A percentile compares a stretch with the other conserved stretches of the same genome.
phyloP scores from a whole-genome alignment of 768 basidiomycete genomes.

The Pilatotrama ljubarskyi region DNA sequence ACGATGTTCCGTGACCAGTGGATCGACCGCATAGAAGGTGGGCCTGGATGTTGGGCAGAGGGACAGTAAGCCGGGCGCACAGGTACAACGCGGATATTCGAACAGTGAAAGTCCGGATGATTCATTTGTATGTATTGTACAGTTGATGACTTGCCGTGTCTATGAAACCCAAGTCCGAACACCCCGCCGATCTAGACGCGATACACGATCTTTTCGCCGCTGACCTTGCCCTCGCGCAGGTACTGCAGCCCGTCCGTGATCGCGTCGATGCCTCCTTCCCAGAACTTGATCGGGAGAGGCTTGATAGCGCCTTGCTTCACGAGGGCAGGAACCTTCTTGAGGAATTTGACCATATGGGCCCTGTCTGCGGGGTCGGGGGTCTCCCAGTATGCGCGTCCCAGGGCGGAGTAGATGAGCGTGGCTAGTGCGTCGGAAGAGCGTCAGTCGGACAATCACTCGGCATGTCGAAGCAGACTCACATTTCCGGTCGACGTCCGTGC shows the following conservation, averaged over 20 bases:
- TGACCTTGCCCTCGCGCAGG: conserved; percentile 33
- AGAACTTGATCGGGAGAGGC: conserved; percentile 29
- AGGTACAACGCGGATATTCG: too few relatives aligned
- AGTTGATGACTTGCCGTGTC: too few relatives aligned
- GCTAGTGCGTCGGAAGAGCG: conserved; percentile 23
- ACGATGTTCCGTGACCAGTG: background rate
- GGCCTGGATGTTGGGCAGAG: conserved; percentile 11
- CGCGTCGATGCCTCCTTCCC: conserved; percentile 27
- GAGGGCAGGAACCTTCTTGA: conserved; percentile 23
- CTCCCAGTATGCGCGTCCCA: conserved; percentile 22
- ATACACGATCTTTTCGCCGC: conserved; percentile 34
- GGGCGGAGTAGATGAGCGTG: conserved; percentile 25
- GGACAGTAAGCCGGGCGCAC: background rate
- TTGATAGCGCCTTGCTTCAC: conserved; percentile 25
- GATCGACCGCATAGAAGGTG: conserved; percentile 12
- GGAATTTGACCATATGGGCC: conserved; percentile 26
- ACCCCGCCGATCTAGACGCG: background rate
- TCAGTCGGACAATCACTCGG: background rate
- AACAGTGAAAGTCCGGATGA: too few relatives aligned
- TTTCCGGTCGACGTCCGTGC: conserved; percentile 6
- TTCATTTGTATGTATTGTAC: too few relatives aligned
- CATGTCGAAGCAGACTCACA: conserved; percentile 2
- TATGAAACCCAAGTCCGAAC: too few relatives aligned
- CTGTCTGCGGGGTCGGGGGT: conserved; percentile 14
- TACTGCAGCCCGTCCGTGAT: conserved; percentile 29